A percentile compares a stretch with the other conserved stretches of the same genome.
Evolutionary conservation across 2,329 filamentous ascomycete genomes (phyloP).

Genomic region (Beauveria asiatica): DNA sequence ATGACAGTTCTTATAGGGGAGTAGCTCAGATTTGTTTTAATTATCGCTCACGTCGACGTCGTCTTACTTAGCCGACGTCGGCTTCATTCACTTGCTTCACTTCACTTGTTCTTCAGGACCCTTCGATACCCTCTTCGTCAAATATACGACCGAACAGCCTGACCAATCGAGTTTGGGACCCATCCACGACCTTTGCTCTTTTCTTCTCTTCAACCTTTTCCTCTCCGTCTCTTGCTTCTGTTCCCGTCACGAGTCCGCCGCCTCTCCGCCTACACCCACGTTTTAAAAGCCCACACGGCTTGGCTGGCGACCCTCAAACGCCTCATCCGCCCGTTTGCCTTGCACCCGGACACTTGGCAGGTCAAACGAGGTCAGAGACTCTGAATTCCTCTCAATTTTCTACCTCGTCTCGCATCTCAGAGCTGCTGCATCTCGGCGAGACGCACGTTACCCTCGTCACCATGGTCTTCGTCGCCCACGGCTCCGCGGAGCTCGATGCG

Average conservation of each 20-base stretch:
- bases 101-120: background rate
- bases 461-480: constrained; percentile 46
- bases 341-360: background rate
- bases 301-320: background rate
- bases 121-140: background rate
- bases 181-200: background rate
- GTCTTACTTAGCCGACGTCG: background rate
- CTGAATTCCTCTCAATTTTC: background rate
- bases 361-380: background rate
- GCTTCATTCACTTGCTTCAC: background rate
- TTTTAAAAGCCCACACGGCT: background rate
- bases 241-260: too few relatives aligned
- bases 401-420: background rate
- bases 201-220: background rate
- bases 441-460: background rate
- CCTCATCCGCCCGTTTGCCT: background rate
- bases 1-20: background rate
- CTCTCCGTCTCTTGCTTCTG: background rate
- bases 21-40: constrained; percentile 1
- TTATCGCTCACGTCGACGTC: background rate
- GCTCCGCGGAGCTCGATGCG: constrained; percentile 35
- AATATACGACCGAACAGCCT: background rate
- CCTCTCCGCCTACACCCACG: too few relatives aligned
- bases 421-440: background rate
- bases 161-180: background rate